These are phyloP conservation scores for Leucosporidium scottii DNA, from an alignment of 768 basidiomycete species.

Conservation along the genomic window DNA sequence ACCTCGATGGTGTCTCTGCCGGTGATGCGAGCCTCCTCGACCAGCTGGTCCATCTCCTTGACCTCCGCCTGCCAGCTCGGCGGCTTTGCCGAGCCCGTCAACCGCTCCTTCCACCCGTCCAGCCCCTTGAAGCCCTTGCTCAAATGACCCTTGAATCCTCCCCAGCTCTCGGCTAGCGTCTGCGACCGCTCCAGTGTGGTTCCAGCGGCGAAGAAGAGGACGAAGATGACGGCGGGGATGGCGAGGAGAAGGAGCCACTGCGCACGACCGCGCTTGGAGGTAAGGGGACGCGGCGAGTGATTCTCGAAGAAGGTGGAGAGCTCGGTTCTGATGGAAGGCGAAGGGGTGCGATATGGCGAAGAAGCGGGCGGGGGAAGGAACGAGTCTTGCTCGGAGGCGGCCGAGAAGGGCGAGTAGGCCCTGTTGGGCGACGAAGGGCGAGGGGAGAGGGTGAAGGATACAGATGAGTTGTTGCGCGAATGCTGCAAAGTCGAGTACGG, in stretches of 20 bases:
- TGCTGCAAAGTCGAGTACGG: too few species aligned
- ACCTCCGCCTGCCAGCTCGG: not conserved
- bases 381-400: too few species aligned
- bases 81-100: not conserved
- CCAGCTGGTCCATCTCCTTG: not conserved
- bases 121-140: too few species aligned
- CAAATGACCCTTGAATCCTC: not conserved
- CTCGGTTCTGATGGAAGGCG: too few species aligned
- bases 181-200: too few species aligned
- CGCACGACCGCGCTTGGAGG: constrained; percentile 5
- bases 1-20: constrained; percentile 4
- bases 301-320: not conserved
- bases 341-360: too few species aligned
- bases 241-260: not conserved
- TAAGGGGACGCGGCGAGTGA: constrained; percentile 1
- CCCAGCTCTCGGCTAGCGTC: not conserved
- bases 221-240: not conserved
- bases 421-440: too few species aligned
- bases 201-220: not conserved
- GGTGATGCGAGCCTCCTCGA: not conserved
- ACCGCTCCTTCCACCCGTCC: too few species aligned
- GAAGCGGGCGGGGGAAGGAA: too few species aligned
- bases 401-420: too few species aligned
- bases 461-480: too few species aligned
- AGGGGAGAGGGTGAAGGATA: too few species aligned